Percentiles rank a stretch among this genome's conserved stretches.
Conservation (phyloP, 768 basidiomycete species). For the Lactarius evosmus region DNA sequence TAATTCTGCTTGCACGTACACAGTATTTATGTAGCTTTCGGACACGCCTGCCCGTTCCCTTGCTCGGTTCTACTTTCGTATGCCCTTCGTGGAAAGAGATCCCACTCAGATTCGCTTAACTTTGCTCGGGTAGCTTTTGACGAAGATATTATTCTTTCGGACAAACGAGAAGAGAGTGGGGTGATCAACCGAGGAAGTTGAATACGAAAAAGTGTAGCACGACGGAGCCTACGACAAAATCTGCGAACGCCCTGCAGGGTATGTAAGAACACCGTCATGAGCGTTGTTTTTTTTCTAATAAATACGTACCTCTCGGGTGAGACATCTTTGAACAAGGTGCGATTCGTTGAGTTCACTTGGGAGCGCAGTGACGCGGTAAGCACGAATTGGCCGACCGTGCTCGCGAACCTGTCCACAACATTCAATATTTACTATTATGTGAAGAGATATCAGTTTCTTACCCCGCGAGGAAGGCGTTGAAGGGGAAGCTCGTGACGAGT, state of each 20-base stretch:
- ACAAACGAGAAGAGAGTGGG: not conserved
- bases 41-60: slow-evolving; percentile 1
- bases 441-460: slow-evolving; percentile 39
- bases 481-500: slow-evolving; percentile 88
- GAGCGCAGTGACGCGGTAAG: slow-evolving; percentile 87
- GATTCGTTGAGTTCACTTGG: slow-evolving; percentile 88
- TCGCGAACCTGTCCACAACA: slow-evolving; percentile 63
- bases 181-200: slow-evolving; percentile 85
- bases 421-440: not conserved
- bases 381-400: slow-evolving; percentile 96
- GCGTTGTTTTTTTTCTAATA: not conserved
- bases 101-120: not conserved
- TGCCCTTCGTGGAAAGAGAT: not conserved
- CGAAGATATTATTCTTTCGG: not conserved
- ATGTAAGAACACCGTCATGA: slow-evolving; percentile 2
- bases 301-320: slow-evolving; percentile 84
- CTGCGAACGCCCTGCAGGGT: slow-evolving; percentile 82
- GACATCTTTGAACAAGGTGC: slow-evolving; percentile 79
- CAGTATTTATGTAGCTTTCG: not conserved
- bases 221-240: slow-evolving; percentile 93
- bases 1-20: not conserved
- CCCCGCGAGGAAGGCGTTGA: slow-evolving; percentile 97
- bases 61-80: not conserved
- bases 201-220: slow-evolving; percentile 97
- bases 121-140: not conserved